phyloP scores from a whole-genome alignment of 192 early-diverging fungal species.

The Coemansia sp. region DNA sequence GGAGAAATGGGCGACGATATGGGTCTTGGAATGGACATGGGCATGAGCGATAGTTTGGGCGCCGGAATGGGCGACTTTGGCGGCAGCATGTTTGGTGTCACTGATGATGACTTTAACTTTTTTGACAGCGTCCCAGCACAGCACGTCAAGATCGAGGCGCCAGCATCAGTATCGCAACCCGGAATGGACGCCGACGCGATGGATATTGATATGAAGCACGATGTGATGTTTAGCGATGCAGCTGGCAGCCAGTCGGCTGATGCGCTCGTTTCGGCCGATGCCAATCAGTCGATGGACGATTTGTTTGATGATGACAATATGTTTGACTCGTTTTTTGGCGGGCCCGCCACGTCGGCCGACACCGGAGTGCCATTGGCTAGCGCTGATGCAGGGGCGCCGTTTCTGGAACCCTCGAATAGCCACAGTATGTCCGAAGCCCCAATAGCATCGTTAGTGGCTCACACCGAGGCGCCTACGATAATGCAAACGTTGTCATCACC shows the following conservation, averaged over 20 bases:
- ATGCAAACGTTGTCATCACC: slow-evolving; percentile 36
- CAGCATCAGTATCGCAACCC: neutral
- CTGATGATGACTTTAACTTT: slow-evolving; percentile 54
- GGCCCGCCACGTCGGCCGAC: slow-evolving; percentile 9
- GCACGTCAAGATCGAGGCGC: slow-evolving; percentile 12
- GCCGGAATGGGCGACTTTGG: slow-evolving; percentile 36
- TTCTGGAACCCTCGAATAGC: neutral
- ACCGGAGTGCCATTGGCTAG: neutral
- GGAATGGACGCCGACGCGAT: neutral
- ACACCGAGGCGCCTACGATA: neutral
- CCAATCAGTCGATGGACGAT: slow-evolving; percentile 25
- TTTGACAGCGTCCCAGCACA: slow-evolving; percentile 43
- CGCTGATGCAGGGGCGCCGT: neutral
- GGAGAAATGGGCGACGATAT: slow-evolving; percentile 31
- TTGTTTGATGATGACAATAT: slow-evolving; percentile 44
- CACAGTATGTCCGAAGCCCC: neutral
- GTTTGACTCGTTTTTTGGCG: slow-evolving; percentile 47
- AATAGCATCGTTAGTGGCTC: neutral
- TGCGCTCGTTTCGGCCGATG: slow-evolving; percentile 1
- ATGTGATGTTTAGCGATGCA: neutral
- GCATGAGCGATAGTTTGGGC: slow-evolving; percentile 31
- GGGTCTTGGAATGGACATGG: slow-evolving; percentile 39
- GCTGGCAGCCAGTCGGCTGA: neutral
- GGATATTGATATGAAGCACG: slow-evolving; percentile 11
- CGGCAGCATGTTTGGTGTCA: slow-evolving; percentile 48